Base-by-base conservation (phyloP, 306 rosid genomes). In the Castanea sativa region DNA sequence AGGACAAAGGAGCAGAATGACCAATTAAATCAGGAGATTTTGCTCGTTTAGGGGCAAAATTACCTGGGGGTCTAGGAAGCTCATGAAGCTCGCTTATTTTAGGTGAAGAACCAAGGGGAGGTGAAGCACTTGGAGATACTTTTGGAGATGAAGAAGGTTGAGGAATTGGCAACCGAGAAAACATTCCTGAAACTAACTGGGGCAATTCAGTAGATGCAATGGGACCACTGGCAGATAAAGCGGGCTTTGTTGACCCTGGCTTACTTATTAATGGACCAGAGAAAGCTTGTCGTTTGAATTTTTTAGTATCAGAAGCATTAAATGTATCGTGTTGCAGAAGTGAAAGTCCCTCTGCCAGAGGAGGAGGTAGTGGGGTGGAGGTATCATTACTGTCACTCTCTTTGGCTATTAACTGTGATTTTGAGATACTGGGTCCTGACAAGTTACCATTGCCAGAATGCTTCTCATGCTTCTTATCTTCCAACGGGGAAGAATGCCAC, bases 61-160 rank as follows among this genome's bases (percentile, higher is more conserved):
- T 85, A 73, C 86, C 90, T 20, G 98, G 98, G 16, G 98, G 98
- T 82, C 98, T 90, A 67, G 98, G 98, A 87, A 93, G 98, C 88
- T 91, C 98, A 35, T 93, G 97, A 82, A 93, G 92, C 86, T 93
- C 98, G 78, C 94, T 93, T 82, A 90, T 92, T 88, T 83, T 85
- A 13, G 97, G 90, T 32, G 97, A 90, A 55, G 95, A 89, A 79
- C 82, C 91, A 56, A 67, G 91, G 73, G 97, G 93, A 49, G 97
- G 95, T 30, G 93, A 90, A 83, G 93, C 87, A 84, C 76, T 69
- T 11, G 93, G 91, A 32, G 98, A 93, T 78, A 83, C 83, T 82
- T 87, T 93, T 0, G 98, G 94, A 80, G 98, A 93, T 32, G 93
- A 84, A 56, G 86, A 78, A 75, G 91, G 82, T 79, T 84, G 96